A percentile compares a stretch with the other conserved stretches of the same genome.
These are phyloP conservation scores for Mycena latifolia DNA, from an alignment of 768 basidiomycete genomes.

Conservation along the genomic window DNA sequence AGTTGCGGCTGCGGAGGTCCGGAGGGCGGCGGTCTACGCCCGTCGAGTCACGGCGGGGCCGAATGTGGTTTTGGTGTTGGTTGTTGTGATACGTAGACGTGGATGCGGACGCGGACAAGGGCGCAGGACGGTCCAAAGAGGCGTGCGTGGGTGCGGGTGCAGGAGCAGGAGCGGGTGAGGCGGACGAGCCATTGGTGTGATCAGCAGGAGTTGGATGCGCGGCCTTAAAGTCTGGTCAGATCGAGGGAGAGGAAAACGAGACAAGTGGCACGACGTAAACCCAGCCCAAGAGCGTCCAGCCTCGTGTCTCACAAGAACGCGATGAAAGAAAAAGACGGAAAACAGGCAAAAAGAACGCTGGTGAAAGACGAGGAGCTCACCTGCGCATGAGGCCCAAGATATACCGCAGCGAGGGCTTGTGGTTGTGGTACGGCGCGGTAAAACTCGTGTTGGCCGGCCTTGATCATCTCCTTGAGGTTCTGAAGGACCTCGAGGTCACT, in stretches of 20 bases:
- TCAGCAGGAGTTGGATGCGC: neutral
- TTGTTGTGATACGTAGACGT: slow-evolving; percentile 9
- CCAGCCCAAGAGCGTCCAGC: neutral
- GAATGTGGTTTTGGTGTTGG: slow-evolving; percentile 21
- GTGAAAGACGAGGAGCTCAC: slow-evolving; percentile 8
- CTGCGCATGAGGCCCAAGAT: slow-evolving; percentile 63
- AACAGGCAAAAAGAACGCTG: neutral
- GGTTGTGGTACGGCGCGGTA: slow-evolving; percentile 78
- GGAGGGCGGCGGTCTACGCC: slow-evolving; percentile 35
- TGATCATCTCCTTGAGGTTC: slow-evolving; percentile 80
- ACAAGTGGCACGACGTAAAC: neutral
- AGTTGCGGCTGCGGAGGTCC: slow-evolving; percentile 31
- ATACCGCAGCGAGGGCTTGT: slow-evolving; percentile 70
- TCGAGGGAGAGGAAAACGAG: neutral
- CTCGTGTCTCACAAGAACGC: too few species aligned
- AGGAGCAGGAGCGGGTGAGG: slow-evolving; percentile 4
- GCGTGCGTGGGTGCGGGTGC: slow-evolving; percentile 53
- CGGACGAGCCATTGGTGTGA: slow-evolving; percentile 7
- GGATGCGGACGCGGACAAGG: slow-evolving; percentile 9
- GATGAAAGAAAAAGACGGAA: too few species aligned
- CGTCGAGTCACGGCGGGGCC: slow-evolving; percentile 22
- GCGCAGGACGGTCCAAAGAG: slow-evolving; percentile 31
- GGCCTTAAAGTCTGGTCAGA: slow-evolving; percentile 16
- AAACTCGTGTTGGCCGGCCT: slow-evolving; percentile 77
- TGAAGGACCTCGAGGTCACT: slow-evolving; percentile 79